Base-by-base conservation (phyloP, 371 early-diverging fungal genomes). In the Lichtheimia ramosa region DNA sequence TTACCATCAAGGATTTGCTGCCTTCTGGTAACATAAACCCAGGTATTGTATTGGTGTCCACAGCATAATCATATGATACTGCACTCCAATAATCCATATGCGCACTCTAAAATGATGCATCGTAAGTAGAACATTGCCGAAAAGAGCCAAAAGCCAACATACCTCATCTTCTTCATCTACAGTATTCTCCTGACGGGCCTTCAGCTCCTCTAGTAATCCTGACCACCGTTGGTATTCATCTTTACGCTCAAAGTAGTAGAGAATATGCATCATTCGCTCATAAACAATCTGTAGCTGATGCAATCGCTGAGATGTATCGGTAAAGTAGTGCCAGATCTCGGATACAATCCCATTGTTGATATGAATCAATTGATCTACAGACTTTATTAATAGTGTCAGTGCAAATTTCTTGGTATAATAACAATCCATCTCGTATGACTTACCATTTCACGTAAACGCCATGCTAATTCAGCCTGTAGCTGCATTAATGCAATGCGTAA, bases 381-480 rank as follows among this genome's bases (percentile, higher is more conserved):
- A 7, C 62, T 65, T 43, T 21, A 8, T 10, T 10, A 34, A 34
- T 34, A 10, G 6, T 34, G n/a, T n/a, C n/a, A n/a, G n/a, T n/a
- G n/a, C n/a, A 34, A 6, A 34, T 34, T 5, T 34, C 34, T 5
- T 8, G 34, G 10, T 34, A 10, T 1, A 7, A 28, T 1, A 3
- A 28, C 3, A 7, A 28, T 28, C 34, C 8, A 1, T 8, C 10
- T 7, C 12, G 40, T 20, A 28, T 46, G 20, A 55, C 61, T 59
- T 46, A 62, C 67, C 5, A 34, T 42, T 41, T 64, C 62, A 15
- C 59, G 62, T 14, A 62, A 28, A 20, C 52, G 48, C 69, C 69
- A 69, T n/a, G 50, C 56, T 3, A 57, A 28, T 16, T 61, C 43
- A 20, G 64, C 64, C 39, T 64, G 58, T 6, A 70, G 42, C 24